Conservation (phyloP, 2,329 filamentous ascomycete genomes). For the Alternaria sp. region DNA sequence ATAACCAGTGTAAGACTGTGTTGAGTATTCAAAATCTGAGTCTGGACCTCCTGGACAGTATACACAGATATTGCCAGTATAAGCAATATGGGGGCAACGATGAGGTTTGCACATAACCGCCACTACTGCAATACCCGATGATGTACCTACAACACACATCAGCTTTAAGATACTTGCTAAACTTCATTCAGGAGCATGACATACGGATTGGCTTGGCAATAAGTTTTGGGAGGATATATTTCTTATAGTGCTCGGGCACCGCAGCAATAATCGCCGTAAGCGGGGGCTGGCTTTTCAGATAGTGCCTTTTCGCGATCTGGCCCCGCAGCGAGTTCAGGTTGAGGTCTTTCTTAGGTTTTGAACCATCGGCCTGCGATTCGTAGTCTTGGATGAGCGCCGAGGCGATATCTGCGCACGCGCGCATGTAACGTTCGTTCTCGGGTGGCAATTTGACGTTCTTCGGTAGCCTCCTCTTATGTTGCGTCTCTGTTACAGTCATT, state of each 20-base stretch:
- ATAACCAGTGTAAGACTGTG: constrained; percentile 98
- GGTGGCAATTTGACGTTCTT: constrained; percentile 82
- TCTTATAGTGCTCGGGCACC: constrained; percentile 99
- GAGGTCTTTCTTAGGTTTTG: constrained; percentile 80
- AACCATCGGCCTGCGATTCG: constrained; percentile 78
- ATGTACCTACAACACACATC: constrained; percentile 69
- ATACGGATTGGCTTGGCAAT: constrained; percentile 94
- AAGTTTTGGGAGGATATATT: constrained; percentile 95
- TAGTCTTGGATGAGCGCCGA: constrained; percentile 94
- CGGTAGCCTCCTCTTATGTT: constrained; percentile 62
- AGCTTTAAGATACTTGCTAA: neutral
- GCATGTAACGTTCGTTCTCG: constrained; percentile 92
- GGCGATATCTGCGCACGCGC: constrained; percentile 94
- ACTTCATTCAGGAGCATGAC: constrained; percentile 36
- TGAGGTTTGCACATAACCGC: constrained; percentile 99
- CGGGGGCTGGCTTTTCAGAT: constrained; percentile 84
- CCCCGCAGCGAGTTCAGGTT: constrained; percentile 90
- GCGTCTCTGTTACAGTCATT: constrained; percentile 64
- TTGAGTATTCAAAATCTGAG: constrained; percentile 98
- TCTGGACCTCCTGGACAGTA: constrained; percentile 98
- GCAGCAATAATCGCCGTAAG: constrained; percentile 97
- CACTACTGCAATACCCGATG: constrained; percentile 95
- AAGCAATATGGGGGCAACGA: constrained; percentile 95
- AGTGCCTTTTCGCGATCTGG: constrained; percentile 92
- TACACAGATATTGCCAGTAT: constrained; percentile 98